phyloP scores from a whole-genome alignment of 768 basidiomycete genomes.

The Gymnopilus dilepis region DNA sequence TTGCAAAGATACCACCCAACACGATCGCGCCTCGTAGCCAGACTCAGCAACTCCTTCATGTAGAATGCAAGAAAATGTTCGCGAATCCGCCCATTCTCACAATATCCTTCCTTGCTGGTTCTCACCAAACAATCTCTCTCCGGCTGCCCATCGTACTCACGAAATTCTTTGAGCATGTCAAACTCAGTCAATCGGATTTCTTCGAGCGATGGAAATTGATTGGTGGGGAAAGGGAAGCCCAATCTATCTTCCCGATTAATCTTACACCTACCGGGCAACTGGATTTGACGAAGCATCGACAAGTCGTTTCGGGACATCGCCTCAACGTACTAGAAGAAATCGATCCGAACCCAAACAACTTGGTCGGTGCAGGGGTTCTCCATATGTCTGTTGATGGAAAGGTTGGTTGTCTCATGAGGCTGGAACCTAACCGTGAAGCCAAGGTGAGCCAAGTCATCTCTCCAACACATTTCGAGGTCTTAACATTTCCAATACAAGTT shows the following conservation, averaged over 20 bases:
- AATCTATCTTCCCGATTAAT: constrained; percentile 81
- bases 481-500: constrained; percentile 53
- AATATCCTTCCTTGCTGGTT: constrained; percentile 91
- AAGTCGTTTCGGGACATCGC: constrained; percentile 78
- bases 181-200: constrained; percentile 82
- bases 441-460: constrained; percentile 64
- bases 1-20: constrained; percentile 90
- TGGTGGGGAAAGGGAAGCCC: constrained; percentile 94
- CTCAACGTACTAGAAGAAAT: constrained; percentile 82
- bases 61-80: constrained; percentile 94
- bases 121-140: constrained; percentile 84
- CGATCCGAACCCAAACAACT: constrained; percentile 93
- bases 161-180: constrained; percentile 95
- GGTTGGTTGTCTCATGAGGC: constrained; percentile 89
- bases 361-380: constrained; percentile 95
- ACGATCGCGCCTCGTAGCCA: constrained; percentile 84
- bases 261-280: constrained; percentile 72
- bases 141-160: constrained; percentile 86
- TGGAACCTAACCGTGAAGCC: constrained; percentile 96
- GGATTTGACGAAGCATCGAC: constrained; percentile 73
- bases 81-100: constrained; percentile 75
- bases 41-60: constrained; percentile 89
- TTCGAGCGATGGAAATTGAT: constrained; percentile 99
- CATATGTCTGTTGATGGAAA: constrained; percentile 93
- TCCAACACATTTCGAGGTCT: neutral